Evolutionary conservation across 495 filamentous ascomycete genomes (phyloP), one percentile per base, ranked within the genome.

Genomic region (Aspergillus nidulans): DNA sequence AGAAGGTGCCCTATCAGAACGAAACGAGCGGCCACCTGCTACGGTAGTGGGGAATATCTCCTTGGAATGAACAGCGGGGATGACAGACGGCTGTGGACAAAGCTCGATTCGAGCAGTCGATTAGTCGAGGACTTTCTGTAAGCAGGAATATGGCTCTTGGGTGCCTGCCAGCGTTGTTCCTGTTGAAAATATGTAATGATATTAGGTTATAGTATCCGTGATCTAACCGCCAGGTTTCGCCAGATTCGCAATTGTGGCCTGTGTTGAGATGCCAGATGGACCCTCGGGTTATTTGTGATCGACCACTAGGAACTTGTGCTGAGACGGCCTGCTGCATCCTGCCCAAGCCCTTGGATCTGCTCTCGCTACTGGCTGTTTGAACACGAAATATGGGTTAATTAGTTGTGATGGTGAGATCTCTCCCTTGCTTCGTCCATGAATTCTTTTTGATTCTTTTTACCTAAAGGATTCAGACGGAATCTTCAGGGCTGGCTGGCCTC

Each of bases 1-100:
- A 53, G 56, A 59, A 30, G 54, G 40, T 64, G 61, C 55, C 62
- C 62, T 64, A 64, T 64, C 58, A 64, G 34, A 42, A 36, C 47
- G 19, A 36, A 21, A 20, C 38, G 52, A 42, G 43, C 43, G 39
- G 40, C 51, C 61, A 63, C 58, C 49, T 52, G 39, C 55, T 53
- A 53, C 53, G 40, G 42, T 24, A 45, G 36, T 34, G 47, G 51
- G 60, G 46, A 56, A 49, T 52, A 43, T 45, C 28, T 34, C 49
- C 16, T 44, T 25, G 23, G 20, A 20, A 12, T 34, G 8, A 10
- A 6, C 21, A 43, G 25, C 34, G 23, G 24, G 40, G 49, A 52
- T 28, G 40, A 46, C 24, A 30, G 10, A 7, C 42, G 13, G n/a
- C 12, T 26, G 23, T 28, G 9, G 9, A 44, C 21, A 23, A 36